Evolutionary conservation across 2,329 filamentous ascomycete genomes (phyloP).

Genomic region (Xylaria sp.): DNA sequence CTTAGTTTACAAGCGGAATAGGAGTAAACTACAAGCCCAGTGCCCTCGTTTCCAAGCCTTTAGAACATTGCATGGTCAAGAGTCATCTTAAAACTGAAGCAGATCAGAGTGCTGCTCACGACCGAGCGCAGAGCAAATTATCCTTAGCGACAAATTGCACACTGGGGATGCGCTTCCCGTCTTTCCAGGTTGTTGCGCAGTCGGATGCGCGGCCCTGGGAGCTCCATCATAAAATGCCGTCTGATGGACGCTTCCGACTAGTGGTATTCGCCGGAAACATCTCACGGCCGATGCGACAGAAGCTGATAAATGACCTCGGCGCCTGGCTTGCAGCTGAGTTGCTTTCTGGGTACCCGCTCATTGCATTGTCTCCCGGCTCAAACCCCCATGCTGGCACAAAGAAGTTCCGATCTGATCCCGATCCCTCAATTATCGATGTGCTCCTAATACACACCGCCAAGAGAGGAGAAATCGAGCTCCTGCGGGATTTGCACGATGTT

Average conservation of each 20-base stretch:
- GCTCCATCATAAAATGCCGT: constrained; percentile 65
- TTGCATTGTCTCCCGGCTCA: constrained; percentile 41
- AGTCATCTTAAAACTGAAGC: background rate
- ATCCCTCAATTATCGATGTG: constrained; percentile 63
- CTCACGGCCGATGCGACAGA: constrained; percentile 53
- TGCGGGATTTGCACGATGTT: constrained; percentile 61
- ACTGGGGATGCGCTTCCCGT: constrained; percentile 68
- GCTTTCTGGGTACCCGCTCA: constrained; percentile 53
- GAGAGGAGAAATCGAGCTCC: constrained; percentile 60
- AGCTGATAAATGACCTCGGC: constrained; percentile 57
- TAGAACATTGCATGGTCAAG: constrained; percentile 37
- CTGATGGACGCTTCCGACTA: constrained; percentile 69
- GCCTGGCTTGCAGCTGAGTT: constrained; percentile 55
- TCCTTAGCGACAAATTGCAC: constrained; percentile 59
- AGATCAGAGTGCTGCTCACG: constrained; percentile 15
- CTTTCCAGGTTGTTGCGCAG: constrained; percentile 70
- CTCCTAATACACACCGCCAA: constrained; percentile 68
- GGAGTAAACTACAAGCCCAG: constrained; percentile 69
- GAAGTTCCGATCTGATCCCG: constrained; percentile 53
- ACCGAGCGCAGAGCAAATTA: constrained; percentile 47
- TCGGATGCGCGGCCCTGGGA: constrained; percentile 66
- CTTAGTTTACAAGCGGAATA: constrained; percentile 41
- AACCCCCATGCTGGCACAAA: constrained; percentile 33
- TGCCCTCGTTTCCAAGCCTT: constrained; percentile 65
- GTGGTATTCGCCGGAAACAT: constrained; percentile 73